Evolutionary conservation across 805 yeast genomes (phyloP).

Genomic region (Nakazawaea ernobii): DNA sequence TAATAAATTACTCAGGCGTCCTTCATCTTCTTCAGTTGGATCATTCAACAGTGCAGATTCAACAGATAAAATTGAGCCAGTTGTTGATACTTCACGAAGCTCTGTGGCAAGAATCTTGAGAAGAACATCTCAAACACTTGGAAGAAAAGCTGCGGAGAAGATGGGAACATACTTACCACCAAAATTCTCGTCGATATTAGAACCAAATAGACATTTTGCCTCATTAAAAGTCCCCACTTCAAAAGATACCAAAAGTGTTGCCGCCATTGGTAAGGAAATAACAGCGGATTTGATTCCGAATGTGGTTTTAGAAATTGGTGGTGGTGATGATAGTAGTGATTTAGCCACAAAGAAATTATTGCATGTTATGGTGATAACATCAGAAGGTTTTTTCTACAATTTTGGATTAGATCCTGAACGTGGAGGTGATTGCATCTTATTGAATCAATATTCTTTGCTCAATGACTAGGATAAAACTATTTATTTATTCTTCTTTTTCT

Average conservation of each 20-base stretch:
- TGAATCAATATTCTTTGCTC: slow-evolving; percentile 60
- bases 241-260: slow-evolving; percentile 39
- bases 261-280: slow-evolving; percentile 37
- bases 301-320: slow-evolving; percentile 15
- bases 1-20: slow-evolving; percentile 1
- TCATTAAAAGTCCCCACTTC: slow-evolving; percentile 46
- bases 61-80: slow-evolving; percentile 43
- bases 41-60: slow-evolving; percentile 23
- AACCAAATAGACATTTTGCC: slow-evolving; percentile 93
- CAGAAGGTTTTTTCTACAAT: slow-evolving; percentile 81
- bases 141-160: slow-evolving; percentile 77
- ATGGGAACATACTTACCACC: slow-evolving; percentile 88
- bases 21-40: slow-evolving; percentile 17
- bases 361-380: slow-evolving; percentile 74
- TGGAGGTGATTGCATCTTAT: slow-evolving; percentile 89
- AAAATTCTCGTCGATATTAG: slow-evolving; percentile 78
- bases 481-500: slow-evolving; percentile 18
- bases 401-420: slow-evolving; percentile 81
- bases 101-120: slow-evolving; percentile 73
- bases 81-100: slow-evolving; percentile 63
- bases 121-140: slow-evolving; percentile 71
- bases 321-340: slow-evolving; percentile 17
- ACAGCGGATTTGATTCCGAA: slow-evolving; percentile 19
- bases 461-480: slow-evolving; percentile 4
- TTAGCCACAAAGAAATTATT: slow-evolving; percentile 22